A percentile compares a stretch with the other conserved stretches of the same genome.
Evolutionary conservation across 2,329 filamentous ascomycete genomes (phyloP).

Genomic region (Bipolaris sorokiniana): DNA sequence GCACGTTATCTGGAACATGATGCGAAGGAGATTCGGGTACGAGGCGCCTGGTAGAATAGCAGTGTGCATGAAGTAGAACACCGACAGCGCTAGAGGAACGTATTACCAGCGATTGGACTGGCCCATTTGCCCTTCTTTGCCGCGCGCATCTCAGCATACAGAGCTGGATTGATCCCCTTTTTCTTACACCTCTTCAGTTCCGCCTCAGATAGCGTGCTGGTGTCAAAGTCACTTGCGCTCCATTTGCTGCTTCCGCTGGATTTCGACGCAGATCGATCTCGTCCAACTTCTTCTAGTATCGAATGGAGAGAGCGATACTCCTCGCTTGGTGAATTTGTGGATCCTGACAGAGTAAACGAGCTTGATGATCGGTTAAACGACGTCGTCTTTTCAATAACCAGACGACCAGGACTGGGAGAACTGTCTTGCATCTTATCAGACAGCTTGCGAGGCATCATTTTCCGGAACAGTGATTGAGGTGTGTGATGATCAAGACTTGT

Average conservation of each 20-base stretch:
- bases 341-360: conserved; percentile 34
- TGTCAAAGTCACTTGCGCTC: conserved; percentile 51
- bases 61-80: neutral
- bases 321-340: conserved; percentile 29
- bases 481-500: conserved; percentile 22
- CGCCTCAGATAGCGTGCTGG: conserved; percentile 46
- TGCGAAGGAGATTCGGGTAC: neutral
- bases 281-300: conserved; percentile 11
- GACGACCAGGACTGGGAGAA: conserved; percentile 18
- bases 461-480: conserved; percentile 30
- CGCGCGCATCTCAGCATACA: conserved; percentile 57
- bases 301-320: conserved; percentile 21
- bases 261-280: conserved; percentile 26
- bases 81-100: conserved; percentile 31
- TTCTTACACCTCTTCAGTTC: conserved; percentile 54
- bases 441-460: conserved; percentile 23
- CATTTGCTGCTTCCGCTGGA: conserved; percentile 40
- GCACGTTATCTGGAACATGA: neutral
- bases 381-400: conserved; percentile 42
- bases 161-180: conserved; percentile 56
- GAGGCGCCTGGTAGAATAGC: neutral
- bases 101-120: conserved; percentile 46
- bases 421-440: conserved; percentile 20
- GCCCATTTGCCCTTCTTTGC: conserved; percentile 49
- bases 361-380: conserved; percentile 45